phyloP scores from a whole-genome alignment of 495 filamentous ascomycete genomes.

The Ramalina peruviana region DNA sequence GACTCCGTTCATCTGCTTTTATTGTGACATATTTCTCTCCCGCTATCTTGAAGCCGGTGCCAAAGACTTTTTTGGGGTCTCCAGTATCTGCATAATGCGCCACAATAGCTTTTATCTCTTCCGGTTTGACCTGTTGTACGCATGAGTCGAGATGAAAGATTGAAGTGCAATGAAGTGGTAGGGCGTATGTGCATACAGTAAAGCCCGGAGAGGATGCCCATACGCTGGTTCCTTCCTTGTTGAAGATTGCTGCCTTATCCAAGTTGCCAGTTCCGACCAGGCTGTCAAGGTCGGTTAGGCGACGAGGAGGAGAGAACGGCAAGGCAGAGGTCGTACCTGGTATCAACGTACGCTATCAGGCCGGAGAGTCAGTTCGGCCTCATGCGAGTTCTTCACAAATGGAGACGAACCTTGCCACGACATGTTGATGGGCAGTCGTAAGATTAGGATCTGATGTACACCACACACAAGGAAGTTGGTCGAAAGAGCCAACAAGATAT shows the following conservation, averaged over 20 bases:
- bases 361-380: not conserved
- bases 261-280: slow-evolving; percentile 72
- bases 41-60: slow-evolving; percentile 53
- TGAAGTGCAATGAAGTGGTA: not conserved
- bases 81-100: slow-evolving; percentile 30
- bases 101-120: slow-evolving; percentile 47
- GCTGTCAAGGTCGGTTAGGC: slow-evolving; percentile 32
- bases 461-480: too few species aligned
- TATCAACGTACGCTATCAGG: slow-evolving; percentile 48
- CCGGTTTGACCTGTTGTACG: slow-evolving; percentile 34
- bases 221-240: slow-evolving; percentile 60
- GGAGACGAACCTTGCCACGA: slow-evolving; percentile 44
- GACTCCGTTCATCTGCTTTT: slow-evolving; percentile 57
- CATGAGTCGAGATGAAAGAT: not conserved
- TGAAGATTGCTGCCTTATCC: slow-evolving; percentile 81
- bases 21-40: slow-evolving; percentile 61
- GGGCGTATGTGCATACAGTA: slow-evolving; percentile 38
- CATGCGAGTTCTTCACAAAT: not conserved
- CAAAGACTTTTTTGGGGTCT: slow-evolving; percentile 33
- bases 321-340: slow-evolving; percentile 34
- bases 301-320: slow-evolving; percentile 7
- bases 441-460: not conserved
- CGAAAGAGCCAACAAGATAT: too few species aligned
- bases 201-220: slow-evolving; percentile 68
- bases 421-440: slow-evolving; percentile 16